Base-by-base conservation (phyloP, 805 yeast genomes). In the Cyberlindnera lachancei region DNA sequence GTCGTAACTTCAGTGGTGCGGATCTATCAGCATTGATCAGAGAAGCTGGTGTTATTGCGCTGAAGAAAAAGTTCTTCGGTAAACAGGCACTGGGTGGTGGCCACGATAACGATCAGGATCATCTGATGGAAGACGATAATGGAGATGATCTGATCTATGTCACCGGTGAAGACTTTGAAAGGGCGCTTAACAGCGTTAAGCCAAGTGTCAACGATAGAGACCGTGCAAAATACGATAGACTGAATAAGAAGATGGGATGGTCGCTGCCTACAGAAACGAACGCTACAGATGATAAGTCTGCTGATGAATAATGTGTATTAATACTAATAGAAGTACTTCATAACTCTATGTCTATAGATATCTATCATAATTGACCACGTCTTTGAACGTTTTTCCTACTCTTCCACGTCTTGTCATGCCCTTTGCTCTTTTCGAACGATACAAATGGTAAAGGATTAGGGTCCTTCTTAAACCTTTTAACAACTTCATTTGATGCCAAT, bases 1-100 rank as follows among this genome's bases (percentile, higher is more conserved):
- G 95, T 59, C 68, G 84, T 40, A 90, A 86, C 59, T 92, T 85
- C 53, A 82, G 94, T 4, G 98, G 98, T 53, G 98, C 98, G 0
- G 98, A 92, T 65, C 66, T 92, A 35, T 86, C 94, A 1, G 86
- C 96, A 3, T 61, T 92, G 36, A 90, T 84, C 2, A 70, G 96
- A 48, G 97, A 92, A 52, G 94, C 97, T n/a, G 87, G 95, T 44
- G 92, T 87, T 6, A 61, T 73, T 31, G 94, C 96, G 1, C 66
- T 88, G 55, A 82, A 86, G 54, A 75, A 77, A 55, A 77, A 70
- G 46, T 79, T 82, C 42, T 82, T 81, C 56, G 58, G 56, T 8
- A 70, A 71, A 27, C 70, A 31, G 2, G 58, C 59, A 9, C n/a
- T n/a, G n/a, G n/a, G n/a, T n/a, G n/a, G n/a, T n/a, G n/a, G n/a